Conservation (phyloP, 306 rosid species). For the Delonix regia region DNA sequence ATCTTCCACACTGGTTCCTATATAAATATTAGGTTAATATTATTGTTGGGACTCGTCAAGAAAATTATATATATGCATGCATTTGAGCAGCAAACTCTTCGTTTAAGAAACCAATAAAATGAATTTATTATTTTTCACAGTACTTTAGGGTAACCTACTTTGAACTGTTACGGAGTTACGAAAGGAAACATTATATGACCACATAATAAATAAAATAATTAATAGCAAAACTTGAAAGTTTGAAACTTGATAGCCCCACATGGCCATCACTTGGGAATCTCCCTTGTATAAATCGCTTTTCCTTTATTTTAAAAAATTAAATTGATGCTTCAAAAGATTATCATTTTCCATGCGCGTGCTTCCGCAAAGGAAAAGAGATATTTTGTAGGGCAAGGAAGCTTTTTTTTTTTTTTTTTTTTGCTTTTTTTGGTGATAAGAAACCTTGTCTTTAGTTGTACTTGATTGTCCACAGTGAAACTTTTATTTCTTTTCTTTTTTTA, state of each 20-base stretch:
- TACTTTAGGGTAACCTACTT: constrained; percentile 45
- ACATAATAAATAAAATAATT: constrained; percentile 8
- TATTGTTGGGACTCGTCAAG: constrained; percentile 25
- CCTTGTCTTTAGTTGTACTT: neutral
- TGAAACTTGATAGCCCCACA: constrained; percentile 50
- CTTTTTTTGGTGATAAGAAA: neutral
- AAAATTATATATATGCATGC: neutral
- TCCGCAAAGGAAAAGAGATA: constrained; percentile 23
- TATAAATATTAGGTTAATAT: constrained; percentile 28
- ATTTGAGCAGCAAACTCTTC: constrained; percentile 10
- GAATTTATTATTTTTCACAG: constrained; percentile 21
- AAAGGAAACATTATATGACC: constrained; percentile 33
- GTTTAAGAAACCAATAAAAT: constrained; percentile 21
- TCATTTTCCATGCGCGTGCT: constrained; percentile 44
- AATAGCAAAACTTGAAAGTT: constrained; percentile 38
- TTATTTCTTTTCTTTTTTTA: no score
- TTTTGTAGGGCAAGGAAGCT: neutral
- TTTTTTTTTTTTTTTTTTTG: neutral
- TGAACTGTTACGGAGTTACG: constrained; percentile 30
- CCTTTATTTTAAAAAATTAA: constrained; percentile 25
- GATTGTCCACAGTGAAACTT: neutral
- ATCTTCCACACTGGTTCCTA: constrained; percentile 27
- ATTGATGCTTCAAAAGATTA: constrained; percentile 32
- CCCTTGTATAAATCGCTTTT: constrained; percentile 40
- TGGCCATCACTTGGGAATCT: constrained; percentile 60